Conservation (phyloP, 306 rosid genomes). For the Abrus pulchellus region DNA sequence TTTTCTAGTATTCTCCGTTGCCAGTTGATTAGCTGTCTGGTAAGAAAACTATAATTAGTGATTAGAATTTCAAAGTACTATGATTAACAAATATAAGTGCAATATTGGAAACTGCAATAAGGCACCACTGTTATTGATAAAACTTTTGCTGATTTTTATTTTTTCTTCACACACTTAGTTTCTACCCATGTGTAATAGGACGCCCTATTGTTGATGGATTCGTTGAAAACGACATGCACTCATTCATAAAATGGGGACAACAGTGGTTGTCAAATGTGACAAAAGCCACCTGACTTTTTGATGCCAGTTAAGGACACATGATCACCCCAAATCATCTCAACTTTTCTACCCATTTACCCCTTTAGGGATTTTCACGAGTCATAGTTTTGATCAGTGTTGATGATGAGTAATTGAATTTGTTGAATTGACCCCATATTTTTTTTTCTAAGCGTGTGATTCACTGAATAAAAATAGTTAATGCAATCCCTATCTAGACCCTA, state of each 20-base stretch:
- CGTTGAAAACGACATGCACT: constrained; percentile 49
- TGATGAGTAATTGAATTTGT: constrained; percentile 5
- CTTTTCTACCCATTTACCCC: constrained; percentile 24
- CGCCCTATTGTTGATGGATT: constrained; percentile 24
- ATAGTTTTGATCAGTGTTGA: constrained; percentile 12
- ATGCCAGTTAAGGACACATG: constrained; percentile 46
- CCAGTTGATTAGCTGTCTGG: constrained; percentile 49
- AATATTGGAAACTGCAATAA: constrained; percentile 19
- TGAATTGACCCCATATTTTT: not conserved
- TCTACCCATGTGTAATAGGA: constrained; percentile 39
- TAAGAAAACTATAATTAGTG: constrained; percentile 40
- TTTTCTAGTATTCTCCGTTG: constrained; percentile 15
- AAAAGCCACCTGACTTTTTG: constrained; percentile 56
- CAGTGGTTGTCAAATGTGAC: constrained; percentile 55
- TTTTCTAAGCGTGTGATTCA: not conserved
- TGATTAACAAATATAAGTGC: constrained; percentile 47
- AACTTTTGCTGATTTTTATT: not conserved
- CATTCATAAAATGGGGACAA: constrained; percentile 48
- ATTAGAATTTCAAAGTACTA: constrained; percentile 55
- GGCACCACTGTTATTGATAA: constrained; percentile 12
- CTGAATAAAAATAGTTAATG: constrained; percentile 2
- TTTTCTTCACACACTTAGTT: not conserved
- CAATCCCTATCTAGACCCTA: constrained; percentile 33
- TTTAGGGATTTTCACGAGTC: constrained; percentile 27
- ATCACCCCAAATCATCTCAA: constrained; percentile 48